Evolutionary conservation across 169 alveolate genomes (phyloP).

Genomic region (Eimeria falciformis): DNA sequence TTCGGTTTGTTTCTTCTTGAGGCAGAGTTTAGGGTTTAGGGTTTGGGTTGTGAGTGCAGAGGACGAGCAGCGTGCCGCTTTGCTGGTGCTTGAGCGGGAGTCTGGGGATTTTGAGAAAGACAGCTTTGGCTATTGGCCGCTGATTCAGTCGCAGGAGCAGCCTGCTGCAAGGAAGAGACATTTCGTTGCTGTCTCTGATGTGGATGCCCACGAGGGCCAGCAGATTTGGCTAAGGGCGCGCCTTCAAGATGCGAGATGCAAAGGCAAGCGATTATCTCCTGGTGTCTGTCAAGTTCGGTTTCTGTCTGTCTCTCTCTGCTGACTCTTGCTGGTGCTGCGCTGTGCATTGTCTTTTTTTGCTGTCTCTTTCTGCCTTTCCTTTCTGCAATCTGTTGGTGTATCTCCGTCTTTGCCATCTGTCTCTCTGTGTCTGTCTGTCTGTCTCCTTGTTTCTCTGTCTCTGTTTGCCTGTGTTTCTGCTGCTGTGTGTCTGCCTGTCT

Average conservation of each 20-base stretch:
- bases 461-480: background rate
- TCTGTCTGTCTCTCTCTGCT: background rate
- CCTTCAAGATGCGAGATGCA: constrained; percentile 55
- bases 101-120: constrained; percentile 19
- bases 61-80: no score
- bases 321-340: background rate
- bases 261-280: background rate
- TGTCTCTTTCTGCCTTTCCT: no score
- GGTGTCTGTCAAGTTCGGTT: background rate
- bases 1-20: background rate
- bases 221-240: constrained; percentile 68
- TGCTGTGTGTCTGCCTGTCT: background rate
- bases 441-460: background rate
- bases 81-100: background rate
- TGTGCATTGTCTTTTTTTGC: no score
- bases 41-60: background rate
- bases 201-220: constrained; percentile 10
- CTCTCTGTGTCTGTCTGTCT: no score
- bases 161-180: background rate
- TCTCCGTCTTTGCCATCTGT: no score
- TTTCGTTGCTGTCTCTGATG: background rate
- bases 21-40: background rate
- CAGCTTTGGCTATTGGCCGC: constrained; percentile 6
- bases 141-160: constrained; percentile 18
- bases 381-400: no score